Conservation (phyloP, 1,284 basidiomycete species). For the Clitocybe nebularis region DNA sequence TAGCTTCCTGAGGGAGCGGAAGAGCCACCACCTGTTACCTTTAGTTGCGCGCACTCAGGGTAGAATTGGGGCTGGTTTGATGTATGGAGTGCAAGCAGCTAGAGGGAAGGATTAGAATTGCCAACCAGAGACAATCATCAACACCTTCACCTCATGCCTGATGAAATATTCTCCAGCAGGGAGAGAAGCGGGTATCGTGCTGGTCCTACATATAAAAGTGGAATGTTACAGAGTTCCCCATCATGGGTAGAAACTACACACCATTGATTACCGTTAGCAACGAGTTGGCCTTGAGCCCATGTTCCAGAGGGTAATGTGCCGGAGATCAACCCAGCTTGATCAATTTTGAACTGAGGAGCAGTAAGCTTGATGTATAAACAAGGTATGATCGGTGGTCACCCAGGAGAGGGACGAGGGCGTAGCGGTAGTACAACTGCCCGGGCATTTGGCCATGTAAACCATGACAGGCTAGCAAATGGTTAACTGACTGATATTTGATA, state of each 20-base stretch:
- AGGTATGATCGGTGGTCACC: slow-evolving; percentile 16
- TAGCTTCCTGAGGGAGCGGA: slow-evolving; percentile 27
- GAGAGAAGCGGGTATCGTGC: slow-evolving; percentile 31
- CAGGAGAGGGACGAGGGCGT: slow-evolving; percentile 31
- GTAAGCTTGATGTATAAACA: neutral
- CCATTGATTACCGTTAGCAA: slow-evolving; percentile 33
- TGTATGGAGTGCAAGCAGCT: slow-evolving; percentile 30
- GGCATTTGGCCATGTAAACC: slow-evolving; percentile 35
- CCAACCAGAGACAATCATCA: neutral
- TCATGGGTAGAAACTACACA: neutral
- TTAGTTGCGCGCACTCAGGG: slow-evolving; percentile 35
- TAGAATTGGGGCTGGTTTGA: slow-evolving; percentile 35
- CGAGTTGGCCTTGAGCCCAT: slow-evolving; percentile 32
- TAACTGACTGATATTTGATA: neutral
- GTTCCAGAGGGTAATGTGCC: slow-evolving; percentile 28
- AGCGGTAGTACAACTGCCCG: slow-evolving; percentile 29
- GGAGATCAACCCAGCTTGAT: slow-evolving; percentile 31
- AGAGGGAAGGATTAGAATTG: neutral
- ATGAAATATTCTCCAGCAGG: slow-evolving; percentile 34
- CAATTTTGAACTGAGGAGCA: slow-evolving; percentile 34
- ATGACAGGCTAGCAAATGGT: slow-evolving; percentile 22
- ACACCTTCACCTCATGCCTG: slow-evolving; percentile 28
- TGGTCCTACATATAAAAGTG: slow-evolving; percentile 23
- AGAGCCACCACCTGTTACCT: slow-evolving; percentile 30
- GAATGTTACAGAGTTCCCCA: neutral